These are phyloP conservation scores for Peronosclerospora sorghi DNA, from an alignment of 352 stramenopile species.

Conservation along the genomic window DNA sequence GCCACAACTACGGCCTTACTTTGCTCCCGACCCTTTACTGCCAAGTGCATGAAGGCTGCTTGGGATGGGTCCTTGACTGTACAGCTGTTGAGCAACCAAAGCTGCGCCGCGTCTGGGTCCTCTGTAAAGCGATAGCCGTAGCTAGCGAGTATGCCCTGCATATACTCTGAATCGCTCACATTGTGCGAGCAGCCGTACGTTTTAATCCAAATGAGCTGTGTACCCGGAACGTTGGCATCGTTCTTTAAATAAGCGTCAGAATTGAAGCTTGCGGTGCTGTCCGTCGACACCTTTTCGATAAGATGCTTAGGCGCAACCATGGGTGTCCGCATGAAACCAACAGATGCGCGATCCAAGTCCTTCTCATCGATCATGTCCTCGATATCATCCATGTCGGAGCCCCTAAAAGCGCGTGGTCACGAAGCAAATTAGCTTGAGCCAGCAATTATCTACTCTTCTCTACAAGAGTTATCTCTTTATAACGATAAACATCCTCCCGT, in stretches of 20 bases:
- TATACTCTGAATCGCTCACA: slow-evolving; percentile 90
- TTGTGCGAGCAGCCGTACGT: slow-evolving; percentile 92
- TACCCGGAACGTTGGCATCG: slow-evolving; percentile 36
- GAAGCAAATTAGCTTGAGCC: background rate
- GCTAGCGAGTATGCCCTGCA: slow-evolving; percentile 82
- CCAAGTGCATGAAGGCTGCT: slow-evolving; percentile 83
- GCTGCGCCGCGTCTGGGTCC: slow-evolving; percentile 58
- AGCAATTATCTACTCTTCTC: too few species aligned
- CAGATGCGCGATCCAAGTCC: slow-evolving; percentile 42
- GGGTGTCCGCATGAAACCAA: slow-evolving; percentile 29
- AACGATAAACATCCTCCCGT: too few species aligned
- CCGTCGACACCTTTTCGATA: slow-evolving; percentile 14
- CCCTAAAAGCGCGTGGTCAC: slow-evolving; percentile 1
- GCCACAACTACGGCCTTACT: slow-evolving; percentile 85
- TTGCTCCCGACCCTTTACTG: slow-evolving; percentile 61
- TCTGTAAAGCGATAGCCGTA: slow-evolving; percentile 86
- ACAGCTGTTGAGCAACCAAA: slow-evolving; percentile 89
- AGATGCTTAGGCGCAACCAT: slow-evolving; percentile 57
- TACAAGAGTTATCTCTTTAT: too few species aligned
- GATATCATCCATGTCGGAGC: slow-evolving; percentile 56
- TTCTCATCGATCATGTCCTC: slow-evolving; percentile 75
- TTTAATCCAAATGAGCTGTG: slow-evolving; percentile 76
- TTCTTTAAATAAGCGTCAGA: slow-evolving; percentile 9
- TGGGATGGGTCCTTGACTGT: slow-evolving; percentile 91
- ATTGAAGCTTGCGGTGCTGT: slow-evolving; percentile 16